These are phyloP conservation scores for Scleromitrula shiraiana DNA, from an alignment of 2,329 filamentous ascomycete genomes.

Conservation along the genomic window DNA sequence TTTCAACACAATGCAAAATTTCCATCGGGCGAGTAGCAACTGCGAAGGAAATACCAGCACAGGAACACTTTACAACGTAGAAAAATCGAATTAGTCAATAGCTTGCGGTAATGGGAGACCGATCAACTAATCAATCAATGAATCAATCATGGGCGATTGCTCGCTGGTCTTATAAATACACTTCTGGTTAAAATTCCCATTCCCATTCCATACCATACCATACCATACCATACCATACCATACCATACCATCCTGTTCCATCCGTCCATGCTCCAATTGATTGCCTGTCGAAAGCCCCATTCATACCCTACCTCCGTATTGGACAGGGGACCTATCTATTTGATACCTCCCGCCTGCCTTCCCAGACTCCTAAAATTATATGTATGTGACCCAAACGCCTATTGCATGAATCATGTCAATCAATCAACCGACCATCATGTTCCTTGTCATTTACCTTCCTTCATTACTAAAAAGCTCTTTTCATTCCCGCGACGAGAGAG, in stretches of 20 bases:
- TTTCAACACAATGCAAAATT: neutral
- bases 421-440: no score
- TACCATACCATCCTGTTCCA: neutral
- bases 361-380: constrained; percentile 1
- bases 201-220: neutral
- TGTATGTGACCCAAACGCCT: constrained; percentile 21
- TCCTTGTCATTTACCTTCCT: constrained; percentile 12
- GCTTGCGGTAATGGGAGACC: neutral
- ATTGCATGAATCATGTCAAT: constrained; percentile 15
- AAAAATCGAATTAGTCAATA: neutral
- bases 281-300: constrained; percentile 8
- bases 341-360: no score
- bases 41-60: neutral
- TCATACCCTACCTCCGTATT: no score
- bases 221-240: neutral
- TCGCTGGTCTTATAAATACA: constrained; percentile 9
- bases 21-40: neutral
- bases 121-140: no score
- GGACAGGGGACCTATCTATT: no score
- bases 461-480: no score
- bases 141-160: constrained; percentile 3
- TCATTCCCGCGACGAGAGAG: neutral
- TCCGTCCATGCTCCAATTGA: no score
- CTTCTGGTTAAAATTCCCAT: constrained; percentile 2
- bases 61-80: neutral